Evolutionary conservation across 1,284 basidiomycete species (phyloP).

Genomic region (Apiotrichum sp.): DNA sequence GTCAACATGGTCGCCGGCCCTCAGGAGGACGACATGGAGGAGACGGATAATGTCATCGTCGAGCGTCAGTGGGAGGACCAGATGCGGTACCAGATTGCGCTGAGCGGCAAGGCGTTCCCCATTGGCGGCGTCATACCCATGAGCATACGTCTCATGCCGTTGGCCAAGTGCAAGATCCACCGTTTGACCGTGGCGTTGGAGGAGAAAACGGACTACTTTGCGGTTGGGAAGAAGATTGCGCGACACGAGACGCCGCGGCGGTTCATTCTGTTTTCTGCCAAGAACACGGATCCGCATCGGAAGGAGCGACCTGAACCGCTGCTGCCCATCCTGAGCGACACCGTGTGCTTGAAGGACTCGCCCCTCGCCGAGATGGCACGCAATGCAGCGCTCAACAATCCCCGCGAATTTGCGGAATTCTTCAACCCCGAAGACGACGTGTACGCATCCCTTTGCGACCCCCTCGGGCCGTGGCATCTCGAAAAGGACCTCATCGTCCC

Average conservation of each 20-base stretch:
- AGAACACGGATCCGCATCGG: slow-evolving; percentile 48
- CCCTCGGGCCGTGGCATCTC: slow-evolving; percentile 55
- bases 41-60: slow-evolving; percentile 73
- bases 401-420: slow-evolving; percentile 41
- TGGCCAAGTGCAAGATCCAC: slow-evolving; percentile 77
- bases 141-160: slow-evolving; percentile 73
- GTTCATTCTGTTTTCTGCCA: slow-evolving; percentile 64
- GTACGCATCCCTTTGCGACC: slow-evolving; percentile 50
- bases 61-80: slow-evolving; percentile 90
- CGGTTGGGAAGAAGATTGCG: slow-evolving; percentile 62
- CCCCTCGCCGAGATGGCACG: slow-evolving; percentile 47
- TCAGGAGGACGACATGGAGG: slow-evolving; percentile 70
- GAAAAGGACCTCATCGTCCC: slow-evolving; percentile 48
- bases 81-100: slow-evolving; percentile 66
- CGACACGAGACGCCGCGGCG: slow-evolving; percentile 67
- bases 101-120: slow-evolving; percentile 73
- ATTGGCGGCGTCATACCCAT: slow-evolving; percentile 79
- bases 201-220: slow-evolving; percentile 75
- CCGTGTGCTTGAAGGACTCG: slow-evolving; percentile 44
- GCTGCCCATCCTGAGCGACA: slow-evolving; percentile 53
- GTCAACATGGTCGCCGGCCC: slow-evolving; percentile 73
- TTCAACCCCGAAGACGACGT: slow-evolving; percentile 46
- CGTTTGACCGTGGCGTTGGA: slow-evolving; percentile 73
- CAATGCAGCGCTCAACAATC: slow-evolving; percentile 38
- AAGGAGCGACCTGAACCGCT: slow-evolving; percentile 47